Percentiles rank a stretch among this genome's conserved stretches.
Evolutionary conservation across 331 rosid species (phyloP).

Genomic region (Cydonia oblonga): DNA sequence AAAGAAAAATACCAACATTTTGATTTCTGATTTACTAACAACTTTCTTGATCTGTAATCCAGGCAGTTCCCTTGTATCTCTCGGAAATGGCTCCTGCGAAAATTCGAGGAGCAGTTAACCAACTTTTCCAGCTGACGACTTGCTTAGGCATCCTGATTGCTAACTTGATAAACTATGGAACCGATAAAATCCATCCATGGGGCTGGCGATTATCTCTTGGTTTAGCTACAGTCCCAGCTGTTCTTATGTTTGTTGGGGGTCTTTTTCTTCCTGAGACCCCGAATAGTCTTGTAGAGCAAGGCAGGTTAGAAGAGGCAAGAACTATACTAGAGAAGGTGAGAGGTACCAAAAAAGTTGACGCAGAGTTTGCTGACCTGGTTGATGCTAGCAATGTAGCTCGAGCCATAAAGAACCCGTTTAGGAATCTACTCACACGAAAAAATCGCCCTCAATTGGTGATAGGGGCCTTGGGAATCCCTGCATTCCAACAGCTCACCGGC

Average conservation of each 20-base stretch:
- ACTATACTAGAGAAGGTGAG: conserved; percentile 61
- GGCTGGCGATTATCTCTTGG: conserved; percentile 97
- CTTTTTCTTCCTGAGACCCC: conserved; percentile 89
- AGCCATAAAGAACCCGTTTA: conserved; percentile 49
- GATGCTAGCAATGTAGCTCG: conserved; percentile 74
- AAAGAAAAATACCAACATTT: not conserved
- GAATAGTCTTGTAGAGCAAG: conserved; percentile 90
- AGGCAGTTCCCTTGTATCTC: conserved; percentile 93
- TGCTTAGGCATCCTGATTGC: conserved; percentile 76
- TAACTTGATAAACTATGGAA: conserved; percentile 68
- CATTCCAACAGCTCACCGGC: conserved; percentile 93
- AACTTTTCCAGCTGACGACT: conserved; percentile 84
- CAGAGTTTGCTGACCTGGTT: conserved; percentile 68
- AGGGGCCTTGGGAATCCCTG: conserved; percentile 89
- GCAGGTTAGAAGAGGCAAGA: conserved; percentile 57
- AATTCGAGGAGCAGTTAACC: conserved; percentile 78
- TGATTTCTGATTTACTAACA: not conserved
- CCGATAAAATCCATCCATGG: conserved; percentile 71
- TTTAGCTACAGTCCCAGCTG: conserved; percentile 74
- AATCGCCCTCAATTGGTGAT: conserved; percentile 77
- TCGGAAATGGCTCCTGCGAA: conserved; percentile 95
- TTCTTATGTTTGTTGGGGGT: conserved; percentile 75
- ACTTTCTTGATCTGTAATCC: conserved; percentile 10
- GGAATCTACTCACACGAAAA: conserved; percentile 52
- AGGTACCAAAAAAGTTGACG: conserved; percentile 76